Evolutionary conservation across 805 yeast genomes (phyloP), one percentile per base, ranked within the genome.

Genomic region (Wickerhamomyces rabaulensis): DNA sequence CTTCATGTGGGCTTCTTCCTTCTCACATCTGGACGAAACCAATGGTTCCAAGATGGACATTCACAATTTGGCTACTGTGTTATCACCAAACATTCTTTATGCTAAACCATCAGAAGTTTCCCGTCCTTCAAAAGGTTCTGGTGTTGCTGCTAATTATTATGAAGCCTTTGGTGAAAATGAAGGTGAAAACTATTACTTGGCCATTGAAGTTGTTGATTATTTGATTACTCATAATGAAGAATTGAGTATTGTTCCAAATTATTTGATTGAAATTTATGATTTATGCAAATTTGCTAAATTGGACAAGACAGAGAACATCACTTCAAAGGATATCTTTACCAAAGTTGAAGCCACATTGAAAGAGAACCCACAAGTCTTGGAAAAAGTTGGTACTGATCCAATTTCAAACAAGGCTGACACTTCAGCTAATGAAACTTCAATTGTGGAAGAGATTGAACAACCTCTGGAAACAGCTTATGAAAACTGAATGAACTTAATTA

Each of bases 41-140:
- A 79, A 81, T 20, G 94, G 94, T 1, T 89, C 97, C 3, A 94
- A 92, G 68, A 94, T 94, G 99, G 97, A 92, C 62, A 79, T 87
- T 29, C 96, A 90, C 62, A 94, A 94, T 63, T 73, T 94, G 52
- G 96, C 99, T 2, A 94, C 98, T 0, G 99, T 94, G 3, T 75
- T 94, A 42, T 87, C 97, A 0, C 99, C 99, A 2, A 94, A 91
- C 59, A 82, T 94, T 40, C 71, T 95, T 37, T 84, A 84, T 55
- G 66, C 84, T 1, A 76, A 75, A 51, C 79, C 75, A 12, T 57
- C 57, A 6, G 65, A 67, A 12, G 48, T 58, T 12, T 39, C 53
- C 0, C 55, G 66, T 26, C 69, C 67, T 3, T 45, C 49, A 9
- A 45, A 46, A 10, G 53, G 48, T 6, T 54, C 57, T n/a, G 58